Evolutionary conservation across 331 rosid genomes (phyloP), one percentile per base, ranked within the genome.

Genomic region (Acacia concinna): DNA sequence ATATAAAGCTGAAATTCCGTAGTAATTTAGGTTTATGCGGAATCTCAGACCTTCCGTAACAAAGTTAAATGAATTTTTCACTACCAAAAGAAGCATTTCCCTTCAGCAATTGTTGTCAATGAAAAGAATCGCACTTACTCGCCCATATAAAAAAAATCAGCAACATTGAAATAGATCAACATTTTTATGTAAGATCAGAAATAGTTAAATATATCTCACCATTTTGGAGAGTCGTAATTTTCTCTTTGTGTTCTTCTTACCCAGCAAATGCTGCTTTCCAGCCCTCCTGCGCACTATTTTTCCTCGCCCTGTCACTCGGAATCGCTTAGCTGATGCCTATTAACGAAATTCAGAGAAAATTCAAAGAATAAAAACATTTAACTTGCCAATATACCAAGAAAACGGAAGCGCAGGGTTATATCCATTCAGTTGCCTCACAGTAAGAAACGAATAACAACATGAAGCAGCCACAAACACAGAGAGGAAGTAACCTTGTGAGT

Each of bases 201-300:
- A 28, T 60, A 14, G 17, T 27, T 27, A 62, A 28, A 56, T 2
- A 10, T 7, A 62, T 30, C 40, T 14, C 5, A 62, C 68, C 68
- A 62, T 62, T 62, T 62, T 62, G 38, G 68, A 62, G 68, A 62
- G 68, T 30, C 68, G 68, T 31, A 31, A 31, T 62, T 62, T 62
- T 30, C 68, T 30, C 68, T 62, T 62, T 15, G 68, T 62, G 11
- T 62, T 62, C 40, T 62, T 62, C 23, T 62, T 62, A 40, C 12
- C 68, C 21, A 62, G 40, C 21, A 62, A 62, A 30, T 62, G 68
- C 68, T 62, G 68, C 68, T 62, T 62, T 2, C 68, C 68, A 15
- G 68, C 68, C n/a, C 40, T 62, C 68, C 68, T 30, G 23, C 68
- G 68, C 68, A 62, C 68, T 28, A 62, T 62, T 62, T 62, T 62